Evolutionary conservation across 768 basidiomycete species (phyloP).

Genomic region (Kwoniella sp.): DNA sequence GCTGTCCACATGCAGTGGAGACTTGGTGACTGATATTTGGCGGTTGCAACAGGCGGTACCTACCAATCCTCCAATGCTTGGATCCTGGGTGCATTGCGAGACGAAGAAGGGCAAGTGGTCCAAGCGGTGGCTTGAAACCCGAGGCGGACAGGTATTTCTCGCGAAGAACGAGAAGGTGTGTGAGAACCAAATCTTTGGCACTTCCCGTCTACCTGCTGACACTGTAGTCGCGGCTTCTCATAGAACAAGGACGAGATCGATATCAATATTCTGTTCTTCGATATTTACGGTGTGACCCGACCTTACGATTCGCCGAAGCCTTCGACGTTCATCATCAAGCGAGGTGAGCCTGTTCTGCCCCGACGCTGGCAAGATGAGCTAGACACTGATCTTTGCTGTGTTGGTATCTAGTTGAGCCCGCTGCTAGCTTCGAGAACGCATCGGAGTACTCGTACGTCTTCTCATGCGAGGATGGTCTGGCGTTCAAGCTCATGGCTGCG

Average conservation of each 20-base stretch:
- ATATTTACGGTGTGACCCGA: constrained; percentile 78
- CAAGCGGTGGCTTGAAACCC: constrained; percentile 83
- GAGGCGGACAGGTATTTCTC: constrained; percentile 81
- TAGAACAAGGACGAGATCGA: constrained; percentile 77
- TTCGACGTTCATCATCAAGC: constrained; percentile 83
- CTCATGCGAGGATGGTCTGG: constrained; percentile 63
- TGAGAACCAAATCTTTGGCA: too few species aligned
- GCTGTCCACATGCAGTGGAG: too few species aligned
- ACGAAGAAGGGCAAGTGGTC: constrained; percentile 91
- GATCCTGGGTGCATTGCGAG: constrained; percentile 83
- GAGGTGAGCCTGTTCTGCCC: constrained; percentile 37
- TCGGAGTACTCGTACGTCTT: constrained; percentile 87
- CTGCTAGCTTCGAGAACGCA: constrained; percentile 82
- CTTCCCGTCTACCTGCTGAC: too few species aligned
- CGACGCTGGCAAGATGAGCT: neutral
- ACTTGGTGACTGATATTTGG: neutral
- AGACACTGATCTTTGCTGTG: neutral
- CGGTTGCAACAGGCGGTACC: constrained; percentile 59
- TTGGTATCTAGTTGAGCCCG: constrained; percentile 29
- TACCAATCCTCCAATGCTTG: constrained; percentile 48
- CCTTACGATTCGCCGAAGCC: constrained; percentile 76
- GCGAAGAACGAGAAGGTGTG: constrained; percentile 85
- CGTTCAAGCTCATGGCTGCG: constrained; percentile 41
- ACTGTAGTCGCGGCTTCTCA: too few species aligned
- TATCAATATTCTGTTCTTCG: constrained; percentile 67